These are phyloP conservation scores for Pouteria campechiana DNA, from an alignment of 179 eudicot species.

Conservation along the genomic window DNA sequence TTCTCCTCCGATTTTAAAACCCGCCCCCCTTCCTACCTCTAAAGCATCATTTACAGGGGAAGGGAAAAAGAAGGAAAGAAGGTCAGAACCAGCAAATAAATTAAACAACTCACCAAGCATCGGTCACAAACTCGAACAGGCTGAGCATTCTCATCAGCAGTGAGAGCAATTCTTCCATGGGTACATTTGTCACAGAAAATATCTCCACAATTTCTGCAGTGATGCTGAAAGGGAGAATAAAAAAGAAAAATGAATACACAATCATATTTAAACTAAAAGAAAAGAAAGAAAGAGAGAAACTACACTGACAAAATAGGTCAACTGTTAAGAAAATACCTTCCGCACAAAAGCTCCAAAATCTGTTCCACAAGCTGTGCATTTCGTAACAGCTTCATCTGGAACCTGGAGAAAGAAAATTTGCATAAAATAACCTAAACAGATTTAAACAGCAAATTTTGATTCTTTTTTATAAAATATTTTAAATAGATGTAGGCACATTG, in stretches of 20 bases:
- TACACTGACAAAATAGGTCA: conserved; percentile 4
- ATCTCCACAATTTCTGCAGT: conserved; percentile 97
- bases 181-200: conserved; percentile 96
- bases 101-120: conserved; percentile 99
- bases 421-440: no score
- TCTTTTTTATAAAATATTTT: no score
- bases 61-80: no score
- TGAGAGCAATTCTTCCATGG: conserved; percentile 88
- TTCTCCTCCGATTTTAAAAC: no score
- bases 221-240: conserved; percentile 50
- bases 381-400: conserved; percentile 88
- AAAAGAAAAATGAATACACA: not conserved
- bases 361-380: conserved; percentile 59
- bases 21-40: no score
- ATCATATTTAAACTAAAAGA: not conserved
- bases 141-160: conserved; percentile 58
- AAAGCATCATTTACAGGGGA: no score
- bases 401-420: conserved; percentile 38
- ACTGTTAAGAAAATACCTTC: no score
- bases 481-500: no score
- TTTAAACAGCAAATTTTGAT: no score
- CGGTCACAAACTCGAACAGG: conserved; percentile 92
- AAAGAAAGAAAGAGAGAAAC: conserved; percentile 2
- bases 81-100: no score
- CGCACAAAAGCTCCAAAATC: conserved; percentile 80